Evolutionary conservation across 208 protist species (phyloP), one percentile per base, ranked within the genome.

Genomic region (Crithidia fasciculata): DNA sequence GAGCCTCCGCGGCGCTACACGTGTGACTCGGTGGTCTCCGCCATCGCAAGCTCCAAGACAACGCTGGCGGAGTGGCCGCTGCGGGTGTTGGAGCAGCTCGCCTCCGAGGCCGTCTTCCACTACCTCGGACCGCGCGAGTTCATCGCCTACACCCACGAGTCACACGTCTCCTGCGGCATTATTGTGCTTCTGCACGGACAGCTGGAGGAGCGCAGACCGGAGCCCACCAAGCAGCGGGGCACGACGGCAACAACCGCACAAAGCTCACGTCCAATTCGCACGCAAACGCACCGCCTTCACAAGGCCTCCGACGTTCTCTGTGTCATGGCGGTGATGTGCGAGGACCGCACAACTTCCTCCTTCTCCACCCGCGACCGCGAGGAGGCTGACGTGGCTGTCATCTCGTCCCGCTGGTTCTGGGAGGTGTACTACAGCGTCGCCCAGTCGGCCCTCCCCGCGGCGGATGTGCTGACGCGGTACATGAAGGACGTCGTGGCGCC

Each of bases 341-440:
- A 91, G 73, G 92, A 96, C 74, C 80, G 81, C 53, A 81, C 82
- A 9, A 63, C 63, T 19, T 88, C 84, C 19, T 82, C 69, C 53
- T 74, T 94, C 28, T 19, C 65, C 19, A 87, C 87, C 9, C 59
- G 53, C 53, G 87, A 74, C n/a, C 40, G 45, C 49, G 87, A 88
- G 18, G 74, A 73, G 56, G 80, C 87, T 2, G 89, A 96, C 64
- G 83, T 94, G 19, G 92, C 90, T 12, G 75, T 94, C 36, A 92
- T 95, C 69, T 78, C 89, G 0, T 86, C 92, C 13, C 87, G 90
- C 13, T 94, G 85, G 88, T 81, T 96, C 50, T 96, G 92, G 90
- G 76, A 92, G 76, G 74, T 89, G 44, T 76, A 90, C 54, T 84
- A 90, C 67, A 68, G 70, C 67, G 85, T 79, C 40, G 58, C 85